These are phyloP conservation scores for Ulota crispa DNA, from an alignment of 225 moss, liverwort and hornwort species.

Conservation along the genomic window DNA sequence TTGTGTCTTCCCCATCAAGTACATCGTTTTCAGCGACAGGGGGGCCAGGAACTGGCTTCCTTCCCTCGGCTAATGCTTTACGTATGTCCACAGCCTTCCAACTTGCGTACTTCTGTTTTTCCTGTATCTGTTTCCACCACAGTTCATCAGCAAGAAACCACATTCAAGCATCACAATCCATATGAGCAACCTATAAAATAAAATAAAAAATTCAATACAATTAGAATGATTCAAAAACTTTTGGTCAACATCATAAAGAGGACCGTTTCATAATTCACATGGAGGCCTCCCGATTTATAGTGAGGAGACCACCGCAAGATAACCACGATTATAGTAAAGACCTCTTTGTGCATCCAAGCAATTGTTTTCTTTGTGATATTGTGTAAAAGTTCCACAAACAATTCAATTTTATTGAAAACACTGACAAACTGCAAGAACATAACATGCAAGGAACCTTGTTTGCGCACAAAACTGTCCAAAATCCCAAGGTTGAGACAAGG, in stretches of 20 bases:
- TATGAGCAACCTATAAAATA: neutral
- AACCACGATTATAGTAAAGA: neutral
- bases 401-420: neutral
- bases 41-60: slow-evolving; percentile 88
- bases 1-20: slow-evolving; percentile 52
- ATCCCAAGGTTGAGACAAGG: neutral
- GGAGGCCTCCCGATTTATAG: neutral
- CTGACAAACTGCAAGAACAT: neutral
- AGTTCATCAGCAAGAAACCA: slow-evolving; percentile 6
- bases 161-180: neutral
- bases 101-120: slow-evolving; percentile 90
- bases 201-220: too few species aligned
- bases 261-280: neutral
- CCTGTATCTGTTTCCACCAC: slow-evolving; percentile 65
- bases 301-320: neutral
- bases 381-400: neutral
- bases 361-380: too few species aligned
- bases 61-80: slow-evolving; percentile 90
- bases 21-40: slow-evolving; percentile 69
- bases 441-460: neutral
- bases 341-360: neutral
- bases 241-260: neutral
- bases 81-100: slow-evolving; percentile 99
- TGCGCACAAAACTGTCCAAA: neutral
- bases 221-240: neutral